These are phyloP conservation scores for Colletotrichum siamense DNA, from an alignment of 2,329 filamentous ascomycete species.

Conservation along the genomic window DNA sequence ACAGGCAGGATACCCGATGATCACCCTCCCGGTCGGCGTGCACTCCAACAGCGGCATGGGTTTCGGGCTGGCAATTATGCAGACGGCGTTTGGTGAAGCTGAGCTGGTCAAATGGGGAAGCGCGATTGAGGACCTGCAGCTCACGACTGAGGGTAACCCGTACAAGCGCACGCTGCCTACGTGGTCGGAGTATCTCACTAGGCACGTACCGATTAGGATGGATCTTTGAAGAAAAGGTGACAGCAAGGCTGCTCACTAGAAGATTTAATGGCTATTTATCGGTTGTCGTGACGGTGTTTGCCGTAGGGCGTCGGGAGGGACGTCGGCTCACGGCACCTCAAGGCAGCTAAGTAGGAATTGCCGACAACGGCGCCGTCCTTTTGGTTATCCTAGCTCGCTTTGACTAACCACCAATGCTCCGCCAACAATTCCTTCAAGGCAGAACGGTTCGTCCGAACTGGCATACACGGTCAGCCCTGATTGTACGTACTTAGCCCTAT, in stretches of 20 bases:
- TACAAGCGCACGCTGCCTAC: conserved; percentile 55
- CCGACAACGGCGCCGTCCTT: not conserved
- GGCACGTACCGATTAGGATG: conserved; percentile 44
- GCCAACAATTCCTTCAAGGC: not conserved
- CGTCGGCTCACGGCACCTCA: not conserved
- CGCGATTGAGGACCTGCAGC: conserved; percentile 66
- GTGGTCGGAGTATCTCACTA: conserved; percentile 57
- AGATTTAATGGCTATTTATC: not conserved
- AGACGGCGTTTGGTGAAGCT: conserved; percentile 66
- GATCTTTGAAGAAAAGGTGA: not conserved
- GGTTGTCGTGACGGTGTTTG: not conserved
- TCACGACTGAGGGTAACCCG: conserved; percentile 38
- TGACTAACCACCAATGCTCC: not conserved
- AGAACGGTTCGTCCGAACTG: not conserved
- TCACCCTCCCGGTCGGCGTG: conserved; percentile 71
- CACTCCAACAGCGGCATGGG: conserved; percentile 61
- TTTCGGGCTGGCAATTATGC: conserved; percentile 62
- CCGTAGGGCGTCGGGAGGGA: not conserved
- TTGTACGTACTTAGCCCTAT: not conserved
- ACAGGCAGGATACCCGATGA: conserved; percentile 76
- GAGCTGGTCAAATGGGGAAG: conserved; percentile 65
- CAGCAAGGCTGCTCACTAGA: not conserved
- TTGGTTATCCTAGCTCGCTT: not conserved
- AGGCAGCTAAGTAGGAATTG: not conserved
- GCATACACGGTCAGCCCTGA: not conserved